These are phyloP conservation scores for Chimonanthus salicifolius DNA, from an alignment of 164 flowering plant species.

Conservation along the genomic window DNA sequence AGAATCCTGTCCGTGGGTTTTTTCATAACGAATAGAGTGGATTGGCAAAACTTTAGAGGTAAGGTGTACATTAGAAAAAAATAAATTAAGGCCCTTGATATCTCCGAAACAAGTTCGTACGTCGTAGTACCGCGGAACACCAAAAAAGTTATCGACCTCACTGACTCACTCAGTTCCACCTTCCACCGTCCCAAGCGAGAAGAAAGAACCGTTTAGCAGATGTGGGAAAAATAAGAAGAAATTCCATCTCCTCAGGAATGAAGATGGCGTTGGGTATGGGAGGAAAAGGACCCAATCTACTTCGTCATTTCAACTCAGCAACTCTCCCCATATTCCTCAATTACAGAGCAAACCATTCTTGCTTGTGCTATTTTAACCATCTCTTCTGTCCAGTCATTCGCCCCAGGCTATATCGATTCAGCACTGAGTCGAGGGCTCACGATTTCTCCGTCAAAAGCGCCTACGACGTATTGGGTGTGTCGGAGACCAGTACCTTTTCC, in stretches of 20 bases:
- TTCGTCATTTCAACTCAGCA: not conserved
- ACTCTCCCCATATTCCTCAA: not conserved
- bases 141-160: no score
- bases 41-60: no score
- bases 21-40: no score
- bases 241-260: not conserved
- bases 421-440: conserved; percentile 10
- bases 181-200: no score
- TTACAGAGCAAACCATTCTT: not conserved
- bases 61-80: no score
- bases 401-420: not conserved
- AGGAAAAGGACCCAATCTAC: not conserved
- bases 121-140: no score
- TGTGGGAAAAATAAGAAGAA: no score
- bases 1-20: no score
- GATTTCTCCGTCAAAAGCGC: conserved; percentile 54
- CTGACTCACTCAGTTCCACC: no score
- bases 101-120: no score
- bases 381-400: not conserved
- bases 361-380: not conserved
- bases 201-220: no score
- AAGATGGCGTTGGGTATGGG: not conserved
- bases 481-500: conserved; percentile 52
- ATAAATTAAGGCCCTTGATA: no score
- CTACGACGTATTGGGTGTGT: conserved; percentile 58